phyloP scores from a whole-genome alignment of 2,329 filamentous ascomycete genomes.

The Colletotrichum tropicale region DNA sequence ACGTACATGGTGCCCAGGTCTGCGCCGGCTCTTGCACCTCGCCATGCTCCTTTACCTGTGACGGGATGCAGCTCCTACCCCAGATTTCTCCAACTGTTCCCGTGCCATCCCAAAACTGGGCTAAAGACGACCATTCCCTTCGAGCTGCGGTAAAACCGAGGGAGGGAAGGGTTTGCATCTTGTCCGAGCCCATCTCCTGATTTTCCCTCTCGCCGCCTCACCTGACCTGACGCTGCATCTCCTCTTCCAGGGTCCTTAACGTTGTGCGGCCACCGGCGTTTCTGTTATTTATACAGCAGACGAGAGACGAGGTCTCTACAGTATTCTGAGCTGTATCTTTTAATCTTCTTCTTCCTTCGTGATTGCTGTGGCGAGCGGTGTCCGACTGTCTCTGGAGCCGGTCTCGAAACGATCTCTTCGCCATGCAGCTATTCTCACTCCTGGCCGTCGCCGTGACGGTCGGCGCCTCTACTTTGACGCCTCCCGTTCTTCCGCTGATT shows the following conservation, averaged over 20 bases:
- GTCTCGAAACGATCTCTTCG: not conserved
- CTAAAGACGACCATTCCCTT: not conserved
- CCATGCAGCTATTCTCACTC: constrained; percentile 32
- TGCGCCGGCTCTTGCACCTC: not conserved
- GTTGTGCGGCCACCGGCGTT: not conserved
- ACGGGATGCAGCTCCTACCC: constrained; percentile 7
- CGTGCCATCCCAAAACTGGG: not conserved
- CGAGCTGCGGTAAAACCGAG: not conserved
- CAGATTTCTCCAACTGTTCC: constrained; percentile 16
- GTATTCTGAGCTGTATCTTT: not conserved
- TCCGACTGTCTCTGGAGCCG: not conserved
- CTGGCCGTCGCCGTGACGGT: constrained; percentile 36
- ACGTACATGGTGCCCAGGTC: not conserved
- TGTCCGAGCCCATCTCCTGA: not conserved
- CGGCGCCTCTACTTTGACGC: constrained; percentile 57
- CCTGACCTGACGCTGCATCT: not conserved
- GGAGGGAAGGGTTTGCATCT: not conserved
- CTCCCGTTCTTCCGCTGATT: constrained; percentile 60
- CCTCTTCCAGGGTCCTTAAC: not conserved
- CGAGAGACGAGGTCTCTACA: not conserved
- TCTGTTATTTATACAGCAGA: not conserved
- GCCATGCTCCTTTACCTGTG: not conserved
- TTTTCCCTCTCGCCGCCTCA: not conserved
- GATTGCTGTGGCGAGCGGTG: not conserved
- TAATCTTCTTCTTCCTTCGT: not conserved